Evolutionary conservation across 192 early-diverging fungal species (phyloP), one percentile per base, ranked within the genome.

Genomic region (Backusella morwellensis): DNA sequence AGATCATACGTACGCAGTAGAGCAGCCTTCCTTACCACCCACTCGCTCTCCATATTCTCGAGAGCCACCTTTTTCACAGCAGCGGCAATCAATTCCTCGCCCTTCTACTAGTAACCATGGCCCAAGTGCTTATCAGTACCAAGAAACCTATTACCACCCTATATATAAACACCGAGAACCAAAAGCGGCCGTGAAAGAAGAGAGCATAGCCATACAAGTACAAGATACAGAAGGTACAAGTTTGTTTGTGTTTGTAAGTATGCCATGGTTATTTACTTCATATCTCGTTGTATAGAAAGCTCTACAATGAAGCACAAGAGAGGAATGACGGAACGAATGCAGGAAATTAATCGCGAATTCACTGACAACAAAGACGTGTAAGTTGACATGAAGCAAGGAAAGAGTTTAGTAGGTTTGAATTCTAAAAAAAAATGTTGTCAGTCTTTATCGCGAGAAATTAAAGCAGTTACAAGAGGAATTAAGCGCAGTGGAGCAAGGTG

Each of bases 401-500:
- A 32, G 34, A 29, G 19, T 54, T 35, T 36, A 50, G 11, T n/a
- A 17, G 29, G 15, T n/a, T 34, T 47, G 38, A 40, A 14, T 19
- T 14, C 42, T 44, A 17, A 40, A 44, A 23, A 11, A 54, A 17
- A 47, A 15, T 54, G 11, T 72, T 29, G 4, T 4, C 32, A 76
- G 75, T 14, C 35, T 77, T 54, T 77, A 77, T 41, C 68, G 70
- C 11, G 75, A 77, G 52, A 70, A 70, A 40, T 21, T 77, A 35
- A 42, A 52, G 34, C 44, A 56, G 19, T 23, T 70, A 35, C 68
- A 70, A 11, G 40, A 77, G n/a, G 75, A 77, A 56, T 35, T 77
- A 52, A 26, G 23, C 12, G 19, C 35, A 41, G 14, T 59, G 3
- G 26, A 77, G 0, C 32, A 59, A 54, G 74, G 74, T 66, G 40